A percentile compares a stretch with the other conserved stretches of the same genome.
These are phyloP conservation scores for Apiospora kogelbergensis DNA, from an alignment of 2,329 filamentous ascomycete species.

Conservation along the genomic window DNA sequence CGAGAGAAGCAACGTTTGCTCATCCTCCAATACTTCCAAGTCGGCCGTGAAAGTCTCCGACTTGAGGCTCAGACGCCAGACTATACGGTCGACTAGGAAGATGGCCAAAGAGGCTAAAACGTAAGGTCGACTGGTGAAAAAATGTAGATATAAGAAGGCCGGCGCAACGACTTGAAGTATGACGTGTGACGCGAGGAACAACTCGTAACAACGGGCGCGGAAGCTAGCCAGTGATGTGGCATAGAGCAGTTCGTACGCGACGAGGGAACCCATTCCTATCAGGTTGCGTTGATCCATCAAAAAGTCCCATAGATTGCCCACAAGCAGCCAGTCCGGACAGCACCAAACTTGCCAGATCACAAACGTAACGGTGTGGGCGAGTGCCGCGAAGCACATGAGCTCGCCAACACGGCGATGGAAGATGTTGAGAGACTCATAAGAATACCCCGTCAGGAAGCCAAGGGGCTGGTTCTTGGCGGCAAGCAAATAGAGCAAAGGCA, in stretches of 20 bases:
- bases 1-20: constrained; percentile 51
- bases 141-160: constrained; percentile 60
- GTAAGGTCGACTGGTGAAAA: constrained; percentile 50
- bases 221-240: constrained; percentile 61
- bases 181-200: constrained; percentile 60
- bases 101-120: constrained; percentile 53
- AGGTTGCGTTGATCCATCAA: constrained; percentile 51
- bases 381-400: constrained; percentile 57
- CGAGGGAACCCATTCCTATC: constrained; percentile 54
- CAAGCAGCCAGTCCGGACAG: constrained; percentile 44
- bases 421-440: constrained; percentile 66
- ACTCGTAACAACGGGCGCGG: constrained; percentile 60
- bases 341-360: constrained; percentile 54
- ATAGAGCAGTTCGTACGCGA: constrained; percentile 61
- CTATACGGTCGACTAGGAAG: constrained; percentile 56
- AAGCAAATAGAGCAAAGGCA: constrained; percentile 59
- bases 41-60: constrained; percentile 47
- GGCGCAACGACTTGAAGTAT: constrained; percentile 56
- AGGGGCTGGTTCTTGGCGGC: constrained; percentile 67
- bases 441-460: constrained; percentile 59
- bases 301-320: constrained; percentile 44
- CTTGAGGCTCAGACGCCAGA: constrained; percentile 57
- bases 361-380: constrained; percentile 57
- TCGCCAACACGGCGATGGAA: constrained; percentile 65
- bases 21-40: constrained; percentile 54